Percentiles rank a stretch among this genome's conserved stretches.
Conservation (phyloP, 192 early-diverging fungal genomes). For the Backusella liffmaniae region DNA sequence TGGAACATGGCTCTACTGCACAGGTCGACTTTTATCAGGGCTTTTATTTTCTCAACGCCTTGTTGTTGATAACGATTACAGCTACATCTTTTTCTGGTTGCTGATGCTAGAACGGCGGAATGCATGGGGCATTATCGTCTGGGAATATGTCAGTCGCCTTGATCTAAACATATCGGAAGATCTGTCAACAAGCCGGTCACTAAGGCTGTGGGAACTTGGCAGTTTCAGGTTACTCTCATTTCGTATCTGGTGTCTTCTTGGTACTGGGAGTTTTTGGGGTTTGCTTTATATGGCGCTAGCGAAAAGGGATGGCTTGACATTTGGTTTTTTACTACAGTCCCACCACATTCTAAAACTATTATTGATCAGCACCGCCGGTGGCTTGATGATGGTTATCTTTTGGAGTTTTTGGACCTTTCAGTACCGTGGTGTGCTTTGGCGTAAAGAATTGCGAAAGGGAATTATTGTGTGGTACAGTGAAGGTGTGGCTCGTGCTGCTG, state of each 20-base stretch:
- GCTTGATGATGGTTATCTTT: conserved; percentile 47
- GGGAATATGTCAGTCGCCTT: conserved; percentile 50
- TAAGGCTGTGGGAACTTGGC: conserved; percentile 12
- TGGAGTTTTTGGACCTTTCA: conserved; percentile 63
- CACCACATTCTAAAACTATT: conserved; percentile 38
- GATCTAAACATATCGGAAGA: conserved; percentile 26
- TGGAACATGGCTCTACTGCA: conserved; percentile 57
- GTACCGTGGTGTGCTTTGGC: conserved; percentile 52
- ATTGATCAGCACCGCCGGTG: conserved; percentile 39
- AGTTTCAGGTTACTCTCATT: conserved; percentile 30
- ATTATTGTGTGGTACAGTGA: conserved; percentile 49
- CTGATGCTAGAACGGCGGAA: conserved; percentile 47
- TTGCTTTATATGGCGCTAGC: conserved; percentile 36
- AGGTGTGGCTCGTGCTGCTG: conserved; percentile 25
- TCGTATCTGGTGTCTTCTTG: conserved; percentile 49
- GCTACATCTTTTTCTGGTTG: conserved; percentile 43
- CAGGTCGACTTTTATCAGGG: conserved; percentile 50
- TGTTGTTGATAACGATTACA: conserved; percentile 33
- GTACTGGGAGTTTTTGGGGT: conserved; percentile 50
- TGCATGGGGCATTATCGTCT: conserved; percentile 54
- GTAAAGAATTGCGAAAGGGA: conserved; percentile 51
- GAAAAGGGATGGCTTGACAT: conserved; percentile 26
- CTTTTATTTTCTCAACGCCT: conserved; percentile 45
- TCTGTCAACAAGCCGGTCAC: not conserved
- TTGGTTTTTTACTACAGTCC: conserved; percentile 25